phyloP scores from a whole-genome alignment of 1,284 basidiomycete genomes.

The Golubevia sp. region DNA sequence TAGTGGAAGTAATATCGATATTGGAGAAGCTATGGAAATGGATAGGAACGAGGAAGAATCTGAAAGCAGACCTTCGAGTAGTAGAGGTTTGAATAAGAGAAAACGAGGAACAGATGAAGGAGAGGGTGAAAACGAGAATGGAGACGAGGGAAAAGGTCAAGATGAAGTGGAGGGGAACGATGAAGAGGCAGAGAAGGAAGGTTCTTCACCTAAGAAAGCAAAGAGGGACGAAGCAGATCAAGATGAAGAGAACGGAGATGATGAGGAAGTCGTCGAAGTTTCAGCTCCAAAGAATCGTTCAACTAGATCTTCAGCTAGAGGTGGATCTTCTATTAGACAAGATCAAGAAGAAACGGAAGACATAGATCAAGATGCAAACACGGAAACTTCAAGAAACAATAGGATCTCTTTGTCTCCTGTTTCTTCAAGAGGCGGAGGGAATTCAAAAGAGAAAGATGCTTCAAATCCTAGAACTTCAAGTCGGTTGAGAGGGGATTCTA shows the following conservation, averaged over 20 bases:
- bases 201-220: background rate
- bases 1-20: no score
- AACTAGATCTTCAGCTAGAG: background rate
- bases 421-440: no score
- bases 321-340: no score
- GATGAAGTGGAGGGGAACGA: slow-evolving; percentile 4
- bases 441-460: no score
- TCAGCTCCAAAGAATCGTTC: background rate
- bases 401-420: background rate
- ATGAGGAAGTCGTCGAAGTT: background rate
- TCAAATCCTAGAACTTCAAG: no score
- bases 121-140: background rate
- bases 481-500: no score
- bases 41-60: no score
- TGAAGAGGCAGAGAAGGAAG: slow-evolving; percentile 3
- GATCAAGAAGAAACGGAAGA: background rate
- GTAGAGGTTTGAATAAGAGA: no score
- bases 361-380: background rate
- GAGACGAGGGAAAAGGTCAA: background rate
- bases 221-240: slow-evolving; percentile 2
- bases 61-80: no score
- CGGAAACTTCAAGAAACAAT: background rate
- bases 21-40: no score
- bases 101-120: no score
- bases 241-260: slow-evolving; percentile 4